Base-by-base conservation (phyloP, 768 basidiomycete genomes). In the Serendipita sp. region DNA sequence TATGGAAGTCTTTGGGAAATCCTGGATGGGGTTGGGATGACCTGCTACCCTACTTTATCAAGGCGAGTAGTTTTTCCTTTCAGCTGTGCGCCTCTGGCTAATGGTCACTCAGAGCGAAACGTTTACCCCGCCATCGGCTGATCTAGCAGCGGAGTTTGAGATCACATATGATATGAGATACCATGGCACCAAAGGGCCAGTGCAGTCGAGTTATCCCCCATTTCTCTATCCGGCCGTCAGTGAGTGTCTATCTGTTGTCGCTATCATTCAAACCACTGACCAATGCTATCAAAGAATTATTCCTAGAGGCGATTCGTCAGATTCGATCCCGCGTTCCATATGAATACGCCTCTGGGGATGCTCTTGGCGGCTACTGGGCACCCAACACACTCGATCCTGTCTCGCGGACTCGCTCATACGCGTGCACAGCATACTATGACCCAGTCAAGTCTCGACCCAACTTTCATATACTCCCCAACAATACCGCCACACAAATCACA, bases 301-400 rank as follows among this genome's bases (percentile, higher is more conserved):
- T 50, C 28, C 17, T 22, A n/a, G 17, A 11, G 28, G 45, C 45
- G 9, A 22, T 50, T 30, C 20, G 28, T 20, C 20, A 50, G 17
- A 9, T 50, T 50, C 9, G 45, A 28, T 22, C 45, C n/a, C 45
- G n/a, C n/a, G 45, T 50, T 50, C 45, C 45, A 9, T 50, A 50
- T 30, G 45, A 50, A 7, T 20, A 28, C 17, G 45, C 45, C 17
- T 50, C 45, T 20, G 45, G 45, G 9, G 56, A 60, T 20, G 43
- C 62, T 13, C 48, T 45, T 31, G 62, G 62, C 28, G 42, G 31
- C 24, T 62, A 45, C 45, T 62, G 62, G 62, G 34, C 31, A 26
- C 62, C 62, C 13, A 45, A 45, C 20, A 34, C 62, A 14, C 34
- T 62, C 2, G 45, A 50, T 20, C 22, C 44, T 7, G 45, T 33